Base-by-base conservation (phyloP, 371 early-diverging fungal species). In the Mucor racemosus region DNA sequence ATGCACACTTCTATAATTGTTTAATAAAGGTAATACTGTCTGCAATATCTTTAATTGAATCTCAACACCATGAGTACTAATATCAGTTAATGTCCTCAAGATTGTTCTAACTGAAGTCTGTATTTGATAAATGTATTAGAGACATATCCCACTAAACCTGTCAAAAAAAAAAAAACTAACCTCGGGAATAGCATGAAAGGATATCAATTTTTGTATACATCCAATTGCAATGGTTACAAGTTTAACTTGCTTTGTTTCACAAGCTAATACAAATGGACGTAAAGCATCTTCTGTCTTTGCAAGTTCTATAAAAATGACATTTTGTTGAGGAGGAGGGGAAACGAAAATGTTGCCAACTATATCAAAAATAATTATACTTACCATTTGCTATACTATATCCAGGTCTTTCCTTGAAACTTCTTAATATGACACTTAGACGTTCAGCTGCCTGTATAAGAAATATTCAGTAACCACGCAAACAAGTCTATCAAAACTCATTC, bases 11-110 rank as follows among this genome's bases (percentile, higher is more conserved):
- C 83, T 78, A 73, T 95, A 97, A 66, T 94, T 92, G 19, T 91
- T 92, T 41, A 97, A 78, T 13, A 99, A 79, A 6, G 98, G 97
- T 39, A 97, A 74, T 10, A 97, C 86, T 6, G 92, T 94, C 74
- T 99, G 99, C 36, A 99, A 77, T 21, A 95, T 88, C 69, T 96
- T 97, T 55, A 99, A 82, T 71, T 99, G 99, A 39, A 97, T 88
- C 21, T 96, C 98, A 4, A 91, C 85, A 11, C 92, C 93, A 55
- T 86, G 85, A 1, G 78, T 74, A 50, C 90, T 84, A 34, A 93
- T 88, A 59, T 93, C 90, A 17, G 85, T 88, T 57, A 97, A 81
- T 9, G 91, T 88, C 44, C 86, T 79, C 31, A 98, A 67, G 13
- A 95, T 84, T 0, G 83, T 83, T 46, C 87, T 72, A 19, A 94